These are phyloP conservation scores for Athelia psychrophila DNA, from an alignment of 1,284 basidiomycete genomes.

Conservation along the genomic window DNA sequence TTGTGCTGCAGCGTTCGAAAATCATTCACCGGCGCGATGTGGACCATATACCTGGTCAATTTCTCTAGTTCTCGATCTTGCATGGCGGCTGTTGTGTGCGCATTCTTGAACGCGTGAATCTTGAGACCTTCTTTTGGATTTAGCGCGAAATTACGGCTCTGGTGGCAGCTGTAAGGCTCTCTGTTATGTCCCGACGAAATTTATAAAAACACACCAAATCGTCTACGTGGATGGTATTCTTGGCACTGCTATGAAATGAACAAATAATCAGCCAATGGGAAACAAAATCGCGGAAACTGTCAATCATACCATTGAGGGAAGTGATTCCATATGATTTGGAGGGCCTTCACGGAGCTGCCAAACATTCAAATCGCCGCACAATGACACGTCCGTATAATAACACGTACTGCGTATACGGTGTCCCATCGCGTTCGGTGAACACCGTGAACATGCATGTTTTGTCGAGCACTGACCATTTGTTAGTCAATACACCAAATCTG, in stretches of 20 bases:
- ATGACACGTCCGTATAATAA: background rate
- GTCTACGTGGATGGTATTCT: constrained; percentile 87
- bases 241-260: constrained; percentile 46
- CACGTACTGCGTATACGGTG: constrained; percentile 63
- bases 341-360: constrained; percentile 65
- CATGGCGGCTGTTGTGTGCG: constrained; percentile 57
- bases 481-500: constrained; percentile 1
- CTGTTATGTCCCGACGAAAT: constrained; percentile 3
- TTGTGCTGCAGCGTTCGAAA: constrained; percentile 59
- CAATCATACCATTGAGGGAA: constrained; percentile 71
- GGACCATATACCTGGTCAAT: constrained; percentile 61
- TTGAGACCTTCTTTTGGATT: constrained; percentile 85
- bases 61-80: constrained; percentile 69
- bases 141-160: constrained; percentile 84
- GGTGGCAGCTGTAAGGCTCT: constrained; percentile 1
- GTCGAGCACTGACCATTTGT: constrained; percentile 63
- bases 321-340: constrained; percentile 86
- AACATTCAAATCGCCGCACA: background rate
- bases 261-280: background rate
- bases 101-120: constrained; percentile 79
- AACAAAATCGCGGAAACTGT: background rate
- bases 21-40: constrained; percentile 51
- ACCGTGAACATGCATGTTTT: constrained; percentile 89
- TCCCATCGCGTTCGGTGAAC: constrained; percentile 70
- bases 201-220: constrained; percentile 55